Conservation (phyloP, 768 basidiomycete genomes). For the Rickenella mellea region DNA sequence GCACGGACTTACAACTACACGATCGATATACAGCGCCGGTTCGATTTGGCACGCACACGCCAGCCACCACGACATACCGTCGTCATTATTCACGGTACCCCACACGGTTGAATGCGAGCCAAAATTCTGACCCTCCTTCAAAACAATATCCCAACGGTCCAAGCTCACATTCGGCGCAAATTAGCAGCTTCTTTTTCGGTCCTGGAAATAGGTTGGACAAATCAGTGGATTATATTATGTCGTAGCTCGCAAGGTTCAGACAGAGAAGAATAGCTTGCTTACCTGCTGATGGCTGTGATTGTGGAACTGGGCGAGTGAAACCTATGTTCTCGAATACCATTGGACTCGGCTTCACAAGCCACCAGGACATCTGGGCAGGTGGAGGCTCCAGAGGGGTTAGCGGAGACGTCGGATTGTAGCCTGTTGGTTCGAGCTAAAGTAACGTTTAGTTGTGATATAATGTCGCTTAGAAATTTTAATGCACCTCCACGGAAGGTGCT, state of each 20-base stretch:
- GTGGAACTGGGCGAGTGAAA: slow-evolving; percentile 51
- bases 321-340: slow-evolving; percentile 87
- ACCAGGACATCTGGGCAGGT: slow-evolving; percentile 54
- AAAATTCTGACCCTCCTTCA: slow-evolving; percentile 66
- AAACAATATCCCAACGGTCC: slow-evolving; percentile 79
- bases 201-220: not conserved
- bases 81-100: slow-evolving; percentile 31
- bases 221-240: slow-evolving; percentile 2
- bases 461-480: slow-evolving; percentile 5
- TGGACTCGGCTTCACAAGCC: slow-evolving; percentile 65
- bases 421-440: slow-evolving; percentile 47
- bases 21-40: too few relatives aligned
- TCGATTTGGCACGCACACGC: too few relatives aligned
- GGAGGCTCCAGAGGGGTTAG: slow-evolving; percentile 49
- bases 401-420: slow-evolving; percentile 25
- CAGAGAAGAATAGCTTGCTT: too few relatives aligned
- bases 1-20: too few relatives aligned
- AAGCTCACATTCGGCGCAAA: slow-evolving; percentile 78
- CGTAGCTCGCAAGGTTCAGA: too few relatives aligned
- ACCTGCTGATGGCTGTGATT: slow-evolving; percentile 20
- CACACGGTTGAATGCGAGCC: slow-evolving; percentile 64
- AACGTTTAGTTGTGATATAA: slow-evolving; percentile 1
- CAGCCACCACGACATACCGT: too few relatives aligned
- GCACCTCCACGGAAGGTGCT: slow-evolving; percentile 47
- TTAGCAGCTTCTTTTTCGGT: slow-evolving; percentile 49